A percentile compares a stretch with the other conserved stretches of the same genome.
Conservation (phyloP, 306 rosid species). For the Boehmeria nivea region DNA sequence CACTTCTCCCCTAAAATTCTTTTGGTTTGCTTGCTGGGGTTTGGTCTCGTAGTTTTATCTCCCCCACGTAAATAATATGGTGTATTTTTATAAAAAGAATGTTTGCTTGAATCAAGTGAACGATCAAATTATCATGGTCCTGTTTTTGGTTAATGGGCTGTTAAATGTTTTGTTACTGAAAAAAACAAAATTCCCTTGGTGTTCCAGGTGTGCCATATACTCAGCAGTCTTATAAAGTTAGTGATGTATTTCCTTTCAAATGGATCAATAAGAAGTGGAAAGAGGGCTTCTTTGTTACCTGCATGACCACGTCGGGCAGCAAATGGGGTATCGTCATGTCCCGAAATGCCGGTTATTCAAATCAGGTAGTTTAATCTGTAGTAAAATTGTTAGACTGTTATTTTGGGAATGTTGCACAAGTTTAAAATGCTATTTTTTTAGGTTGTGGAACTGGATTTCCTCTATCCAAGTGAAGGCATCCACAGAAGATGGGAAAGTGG, state of each 20-base stretch:
- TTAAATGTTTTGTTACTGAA: too few species aligned
- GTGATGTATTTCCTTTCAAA: slow-evolving; percentile 44
- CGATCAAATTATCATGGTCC: slow-evolving; percentile 1
- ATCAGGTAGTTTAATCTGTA: slow-evolving; percentile 27
- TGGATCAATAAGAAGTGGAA: slow-evolving; percentile 48
- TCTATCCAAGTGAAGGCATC: slow-evolving; percentile 44
- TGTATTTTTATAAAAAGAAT: too few species aligned
- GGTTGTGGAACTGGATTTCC: slow-evolving; percentile 44
- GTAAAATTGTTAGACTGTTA: background rate
- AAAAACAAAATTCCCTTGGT: too few species aligned
- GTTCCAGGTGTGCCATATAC: slow-evolving; percentile 33
- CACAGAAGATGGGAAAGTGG: slow-evolving; percentile 44
- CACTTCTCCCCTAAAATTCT: too few species aligned
- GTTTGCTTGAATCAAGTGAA: background rate
- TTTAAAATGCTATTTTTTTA: slow-evolving; percentile 10
- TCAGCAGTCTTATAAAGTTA: slow-evolving; percentile 48
- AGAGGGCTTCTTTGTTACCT: slow-evolving; percentile 42
- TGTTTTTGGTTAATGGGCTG: background rate
- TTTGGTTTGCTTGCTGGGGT: too few species aligned
- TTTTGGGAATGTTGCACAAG: slow-evolving; percentile 8
- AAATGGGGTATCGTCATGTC: slow-evolving; percentile 48
- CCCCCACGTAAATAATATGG: too few species aligned
- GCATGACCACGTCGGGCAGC: slow-evolving; percentile 41
- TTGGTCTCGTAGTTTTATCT: too few species aligned
- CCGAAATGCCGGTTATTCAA: slow-evolving; percentile 35